These are phyloP conservation scores for Xylariales sp. DNA, from an alignment of 2,329 filamentous ascomycete species.

Conservation along the genomic window DNA sequence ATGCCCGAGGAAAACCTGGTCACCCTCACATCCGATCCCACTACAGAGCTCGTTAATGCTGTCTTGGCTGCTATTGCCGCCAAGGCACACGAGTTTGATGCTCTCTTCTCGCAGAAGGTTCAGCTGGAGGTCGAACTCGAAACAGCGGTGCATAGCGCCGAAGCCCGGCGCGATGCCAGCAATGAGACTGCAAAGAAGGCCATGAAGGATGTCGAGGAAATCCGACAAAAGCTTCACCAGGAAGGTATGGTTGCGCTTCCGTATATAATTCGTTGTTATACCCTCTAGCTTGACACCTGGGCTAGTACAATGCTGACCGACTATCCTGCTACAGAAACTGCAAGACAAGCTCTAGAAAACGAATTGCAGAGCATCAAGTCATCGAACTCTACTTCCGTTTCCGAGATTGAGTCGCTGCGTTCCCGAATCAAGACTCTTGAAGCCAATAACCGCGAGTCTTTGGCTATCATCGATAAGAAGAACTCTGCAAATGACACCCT, in stretches of 20 bases:
- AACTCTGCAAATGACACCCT: slow-evolving; percentile 81
- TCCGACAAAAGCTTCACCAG: slow-evolving; percentile 74
- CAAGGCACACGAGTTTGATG: slow-evolving; percentile 80
- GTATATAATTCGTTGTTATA: no score
- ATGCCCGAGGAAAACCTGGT: slow-evolving; percentile 62
- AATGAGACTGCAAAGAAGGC: slow-evolving; percentile 80
- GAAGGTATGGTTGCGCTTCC: slow-evolving; percentile 79
- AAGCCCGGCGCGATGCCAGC: slow-evolving; percentile 76
- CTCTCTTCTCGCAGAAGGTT: slow-evolving; percentile 81
- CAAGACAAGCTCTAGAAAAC: slow-evolving; percentile 70
- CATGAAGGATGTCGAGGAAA: slow-evolving; percentile 75
- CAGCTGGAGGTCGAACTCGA: slow-evolving; percentile 90
- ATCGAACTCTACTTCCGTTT: slow-evolving; percentile 67
- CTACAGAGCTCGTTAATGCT: slow-evolving; percentile 69
- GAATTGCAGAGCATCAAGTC: slow-evolving; percentile 77
- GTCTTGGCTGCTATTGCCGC: slow-evolving; percentile 70
- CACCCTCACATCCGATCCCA: slow-evolving; percentile 62
- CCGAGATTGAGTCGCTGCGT: slow-evolving; percentile 71
- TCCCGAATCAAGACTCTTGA: slow-evolving; percentile 84
- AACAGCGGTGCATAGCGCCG: slow-evolving; percentile 77
- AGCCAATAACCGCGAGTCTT: slow-evolving; percentile 84
- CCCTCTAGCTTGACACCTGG: no score
- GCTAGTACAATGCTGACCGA: no score
- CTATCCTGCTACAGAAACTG: slow-evolving; percentile 65
- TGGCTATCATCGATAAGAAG: slow-evolving; percentile 87